Evolutionary conservation across 78 protist species (phyloP), one percentile per base, ranked within the genome.

Genomic region (Dictyostelium capitatum): DNA sequence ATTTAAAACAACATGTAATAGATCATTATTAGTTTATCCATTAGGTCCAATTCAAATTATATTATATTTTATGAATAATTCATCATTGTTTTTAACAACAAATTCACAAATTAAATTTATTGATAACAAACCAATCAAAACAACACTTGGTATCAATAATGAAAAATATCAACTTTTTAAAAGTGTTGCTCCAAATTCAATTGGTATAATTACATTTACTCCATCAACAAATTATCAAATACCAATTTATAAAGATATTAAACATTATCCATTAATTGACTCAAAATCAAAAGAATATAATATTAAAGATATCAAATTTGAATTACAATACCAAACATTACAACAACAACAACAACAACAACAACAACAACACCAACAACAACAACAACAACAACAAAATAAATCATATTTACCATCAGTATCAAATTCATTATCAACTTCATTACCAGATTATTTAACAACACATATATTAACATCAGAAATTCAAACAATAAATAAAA

Each of bases 1-100:
- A 67, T 67, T 67, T 32, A 17, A 67, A 30, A 32, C 75, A 12
- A 25, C 41, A 6, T 6, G 19, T 1, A 67, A 25, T 32, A 47
- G 75, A 30, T 43, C 75, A 6, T 7, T 67, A 6, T 67, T 67
- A 5, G 75, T 67, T 67, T 67, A 32, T 67, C 75, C 75, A 67
- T 14, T 37, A 11, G 75, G 75, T 32, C 48, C 48, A 32, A 15
- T 67, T 6, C 19, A 17, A 67, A 2, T 67, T 6, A 14, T 43
- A 32, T 11, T 67, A 15, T 67, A 32, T 6, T 67, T 67, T 32
- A 25, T 30, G 30, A 67, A 67, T 32, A 67, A 28, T 67, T 67
- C 75, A 12, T 15, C 43, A 37, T 37, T 37, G 43, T 37, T 37
- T 3, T 37, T 37, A 37, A 3, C 43, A 37, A 37, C 43, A 37